Evolutionary conservation across 1,139 yeast species (phyloP), one percentile per base, ranked within the genome.

Genomic region (Nakaseomyces sp.): DNA sequence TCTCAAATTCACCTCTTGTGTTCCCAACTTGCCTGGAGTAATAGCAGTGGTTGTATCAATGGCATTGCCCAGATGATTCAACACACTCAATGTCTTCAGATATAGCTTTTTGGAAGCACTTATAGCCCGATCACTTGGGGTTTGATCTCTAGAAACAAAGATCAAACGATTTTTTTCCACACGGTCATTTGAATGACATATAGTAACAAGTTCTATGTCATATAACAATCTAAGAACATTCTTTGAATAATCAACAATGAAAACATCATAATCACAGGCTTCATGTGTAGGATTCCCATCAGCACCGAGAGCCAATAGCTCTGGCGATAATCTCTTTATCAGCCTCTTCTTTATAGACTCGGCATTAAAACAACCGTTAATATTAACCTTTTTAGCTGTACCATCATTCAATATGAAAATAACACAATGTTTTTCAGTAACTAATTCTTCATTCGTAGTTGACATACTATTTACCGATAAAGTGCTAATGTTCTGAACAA

Each of bases 341-440:
- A 85, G 79, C 53, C 80, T 80, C 42, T 79, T 70, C 60, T 85
- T 86, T 43, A 87, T 83, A 10, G 88, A 78, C 45, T 77, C 83
- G 1, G 95, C 89, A 57, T 81, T 82, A 61, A 79, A 81, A 58
- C 95, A 85, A 0, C 89, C 94, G 10, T 80, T 76, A 1, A 87
- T 81, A 55, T 82, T 81, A 33, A 87, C 81, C 43, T 76, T 72
- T 53, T 81, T 81, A 5, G 79, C 72, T n/a, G 81, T 71, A 0
- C 96, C 96, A 60, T 80, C 84, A 43, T 79, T 82, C 17, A 80
- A 69, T 35, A 88, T 83, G 51, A 88, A 81, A 2, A 82, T 79
- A 35, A 81, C 75, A 40, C 71, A 73, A 40, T 73, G 65, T 48
- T 74, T 63, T 30, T 63, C 67, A 2, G 65, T 58, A 2, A 60